Conservation (phyloP, 83 land plant species). For the Diphasiastrum complanatum region DNA sequence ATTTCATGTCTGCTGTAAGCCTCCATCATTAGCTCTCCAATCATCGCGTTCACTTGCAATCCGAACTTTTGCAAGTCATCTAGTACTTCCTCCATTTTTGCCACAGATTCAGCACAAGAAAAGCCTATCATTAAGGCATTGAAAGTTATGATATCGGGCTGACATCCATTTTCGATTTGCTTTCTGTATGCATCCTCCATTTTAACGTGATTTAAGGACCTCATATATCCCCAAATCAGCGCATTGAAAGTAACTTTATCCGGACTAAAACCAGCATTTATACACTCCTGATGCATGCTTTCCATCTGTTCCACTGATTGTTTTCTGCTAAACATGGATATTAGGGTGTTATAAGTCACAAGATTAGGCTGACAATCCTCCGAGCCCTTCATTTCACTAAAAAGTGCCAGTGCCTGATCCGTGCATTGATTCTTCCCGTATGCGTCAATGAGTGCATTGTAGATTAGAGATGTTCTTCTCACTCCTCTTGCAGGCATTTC, state of each 20-base stretch:
- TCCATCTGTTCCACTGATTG: slow-evolving; percentile 60
- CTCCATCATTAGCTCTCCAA: slow-evolving; percentile 57
- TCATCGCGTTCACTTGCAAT: slow-evolving; percentile 48
- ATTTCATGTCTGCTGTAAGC: slow-evolving; percentile 22
- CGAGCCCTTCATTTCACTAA: slow-evolving; percentile 38
- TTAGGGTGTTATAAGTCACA: slow-evolving; percentile 59
- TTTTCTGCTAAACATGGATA: slow-evolving; percentile 51
- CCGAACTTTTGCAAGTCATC: slow-evolving; percentile 29
- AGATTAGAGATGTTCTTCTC: slow-evolving; percentile 27
- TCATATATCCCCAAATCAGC: slow-evolving; percentile 64
- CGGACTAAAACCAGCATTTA: slow-evolving; percentile 36
- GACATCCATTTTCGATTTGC: slow-evolving; percentile 32
- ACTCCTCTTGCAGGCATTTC: slow-evolving; percentile 31
- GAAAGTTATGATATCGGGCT: slow-evolving; percentile 49
- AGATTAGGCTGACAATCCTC: slow-evolving; percentile 39
- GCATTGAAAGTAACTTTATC: slow-evolving; percentile 48
- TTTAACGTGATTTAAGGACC: slow-evolving; percentile 58
- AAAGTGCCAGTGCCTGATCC: slow-evolving; percentile 41
- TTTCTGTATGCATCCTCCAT: slow-evolving; percentile 48
- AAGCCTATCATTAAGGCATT: slow-evolving; percentile 63
- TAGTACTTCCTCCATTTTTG: slow-evolving; percentile 59
- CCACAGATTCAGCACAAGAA: slow-evolving; percentile 42
- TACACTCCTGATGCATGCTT: slow-evolving; percentile 28
- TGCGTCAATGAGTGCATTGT: slow-evolving; percentile 61
- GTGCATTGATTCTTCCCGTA: slow-evolving; percentile 48